Base-by-base conservation (phyloP, 371 early-diverging fungal species). In the Mucor saturninus region DNA sequence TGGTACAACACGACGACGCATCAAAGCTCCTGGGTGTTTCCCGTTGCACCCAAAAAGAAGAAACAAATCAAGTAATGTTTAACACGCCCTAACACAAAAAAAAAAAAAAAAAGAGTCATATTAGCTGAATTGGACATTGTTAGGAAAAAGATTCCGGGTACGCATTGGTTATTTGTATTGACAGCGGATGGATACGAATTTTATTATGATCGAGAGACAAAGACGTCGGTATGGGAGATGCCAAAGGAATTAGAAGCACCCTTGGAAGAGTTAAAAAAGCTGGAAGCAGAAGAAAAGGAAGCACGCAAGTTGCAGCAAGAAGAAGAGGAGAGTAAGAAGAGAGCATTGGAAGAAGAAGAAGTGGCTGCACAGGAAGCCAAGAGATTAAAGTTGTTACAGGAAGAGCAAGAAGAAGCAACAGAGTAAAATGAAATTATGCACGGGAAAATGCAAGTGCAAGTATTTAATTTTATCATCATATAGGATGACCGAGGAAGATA, bases 111-210 rank as follows among this genome's bases (percentile, higher is more conserved):
- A 71, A 39, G 67, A 69, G 39, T 8, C 39, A 38, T 38, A 42
- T 43, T 64, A 73, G 4, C 43, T 21, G 21, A 21, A 21, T 21
- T 21, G 21, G 21, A 21, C 21, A 21, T 21, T 21, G 21, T 21
- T 70, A 88, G 89, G 57, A 85, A 80, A 30, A 82, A 79, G 52
- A 85, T 94, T 42, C 86, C 91, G 43, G 83, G 84, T n/a, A 85
- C 91, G 1, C 68, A 74, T 5, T 94, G 94, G 94, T 80, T 84
- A 50, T 84, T 94, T 59, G 87, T 92, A 0, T 76, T 80, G 54
- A 93, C 93, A n/a, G 80, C 74, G 37, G 75, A 77, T 26, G 88
- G 89, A 28, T 83, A 89, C 54, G 92, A 93, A 29, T 93, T 91
- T 68, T 94, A 81, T 62, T 89, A 85, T 64, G 85, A 93, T 79